Evolutionary conservation across 805 yeast species (phyloP).

Genomic region (Candida maesae): DNA sequence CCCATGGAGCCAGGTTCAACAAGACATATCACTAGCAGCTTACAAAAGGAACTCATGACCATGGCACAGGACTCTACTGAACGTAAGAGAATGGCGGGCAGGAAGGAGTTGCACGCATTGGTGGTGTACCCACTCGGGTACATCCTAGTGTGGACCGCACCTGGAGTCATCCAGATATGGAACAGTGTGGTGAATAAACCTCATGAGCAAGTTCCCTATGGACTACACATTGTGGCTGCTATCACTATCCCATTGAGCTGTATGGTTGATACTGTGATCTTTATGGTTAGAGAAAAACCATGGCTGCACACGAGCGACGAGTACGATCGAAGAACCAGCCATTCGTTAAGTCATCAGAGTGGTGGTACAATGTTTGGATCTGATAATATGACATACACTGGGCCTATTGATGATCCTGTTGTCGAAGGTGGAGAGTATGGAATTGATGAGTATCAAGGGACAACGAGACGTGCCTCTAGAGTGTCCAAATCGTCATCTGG

Average conservation of each 20-base stretch:
- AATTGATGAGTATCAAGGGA: no score
- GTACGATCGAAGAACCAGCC: no score
- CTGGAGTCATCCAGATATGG: conserved; percentile 17
- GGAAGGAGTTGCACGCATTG: conserved; percentile 21
- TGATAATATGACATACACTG: no score
- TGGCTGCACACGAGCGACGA: conserved; percentile 40
- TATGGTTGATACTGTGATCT: conserved; percentile 69
- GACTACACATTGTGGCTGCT: conserved; percentile 39
- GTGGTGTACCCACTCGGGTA: conserved; percentile 24
- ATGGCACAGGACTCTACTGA: conserved; percentile 10
- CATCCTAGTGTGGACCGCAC: conserved; percentile 19
- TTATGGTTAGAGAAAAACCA: conserved; percentile 71
- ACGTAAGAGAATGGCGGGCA: conserved; percentile 10
- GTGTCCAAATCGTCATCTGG: no score
- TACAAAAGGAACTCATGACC: conserved; percentile 22
- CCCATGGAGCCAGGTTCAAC: not conserved
- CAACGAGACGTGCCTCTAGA: no score
- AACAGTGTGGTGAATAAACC: conserved; percentile 1
- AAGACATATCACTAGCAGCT: conserved; percentile 1
- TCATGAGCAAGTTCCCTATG: conserved; percentile 7
- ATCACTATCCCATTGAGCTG: conserved; percentile 78
- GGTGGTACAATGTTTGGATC: no score
- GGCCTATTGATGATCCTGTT: no score
- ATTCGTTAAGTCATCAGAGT: not conserved
- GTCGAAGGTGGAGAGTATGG: no score